Conservation (phyloP, 768 basidiomycete genomes). For the Naganishia kalamii region DNA sequence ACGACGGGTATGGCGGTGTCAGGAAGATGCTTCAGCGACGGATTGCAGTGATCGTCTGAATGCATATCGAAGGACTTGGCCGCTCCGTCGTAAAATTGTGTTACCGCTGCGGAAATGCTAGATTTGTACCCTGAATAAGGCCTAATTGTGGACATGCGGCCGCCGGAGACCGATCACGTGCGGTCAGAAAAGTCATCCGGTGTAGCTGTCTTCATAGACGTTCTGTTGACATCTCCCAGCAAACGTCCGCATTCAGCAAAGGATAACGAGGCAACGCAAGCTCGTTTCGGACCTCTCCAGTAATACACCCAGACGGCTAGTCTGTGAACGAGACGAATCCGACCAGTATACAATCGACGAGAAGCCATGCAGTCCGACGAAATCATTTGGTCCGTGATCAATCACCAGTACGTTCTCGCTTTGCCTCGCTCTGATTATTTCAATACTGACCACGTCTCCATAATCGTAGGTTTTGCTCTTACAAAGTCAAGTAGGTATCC, state of each 20-base stretch:
- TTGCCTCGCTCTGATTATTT: conserved; percentile 7
- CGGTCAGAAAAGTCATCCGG: conserved; percentile 1
- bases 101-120: too few species aligned
- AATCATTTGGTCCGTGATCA: conserved; percentile 95
- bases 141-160: background rate
- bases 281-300: too few species aligned
- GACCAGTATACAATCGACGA: background rate
- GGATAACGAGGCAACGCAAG: too few species aligned
- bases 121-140: too few species aligned
- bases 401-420: conserved; percentile 50
- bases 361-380: conserved; percentile 62
- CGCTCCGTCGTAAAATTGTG: background rate
- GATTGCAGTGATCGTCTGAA: too few species aligned
- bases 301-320: too few species aligned
- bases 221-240: background rate
- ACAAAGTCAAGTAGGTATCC: conserved; percentile 77
- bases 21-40: too few species aligned
- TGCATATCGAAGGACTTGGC: background rate
- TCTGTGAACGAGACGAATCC: background rate
- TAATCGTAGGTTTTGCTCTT: conserved; percentile 78
- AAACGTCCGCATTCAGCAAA: too few species aligned
- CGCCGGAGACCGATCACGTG: background rate
- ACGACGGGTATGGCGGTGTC: too few species aligned
- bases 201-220: background rate
- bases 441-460: background rate